phyloP scores from a whole-genome alignment of 345 rosid genomes.

The Rhizophora mangle region DNA sequence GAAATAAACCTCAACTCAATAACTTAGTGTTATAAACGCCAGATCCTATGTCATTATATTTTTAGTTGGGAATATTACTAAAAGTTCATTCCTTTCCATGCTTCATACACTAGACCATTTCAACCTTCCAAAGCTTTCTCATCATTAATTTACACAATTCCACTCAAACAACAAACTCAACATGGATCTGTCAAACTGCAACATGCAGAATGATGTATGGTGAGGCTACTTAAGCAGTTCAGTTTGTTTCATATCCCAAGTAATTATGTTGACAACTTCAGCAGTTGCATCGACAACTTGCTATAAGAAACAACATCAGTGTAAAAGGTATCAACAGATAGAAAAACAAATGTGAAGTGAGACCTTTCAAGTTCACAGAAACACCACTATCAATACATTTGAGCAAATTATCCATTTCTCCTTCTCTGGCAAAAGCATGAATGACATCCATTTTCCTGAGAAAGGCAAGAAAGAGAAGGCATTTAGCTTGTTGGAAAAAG shows the following conservation, averaged over 20 bases:
- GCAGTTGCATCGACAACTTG: background rate
- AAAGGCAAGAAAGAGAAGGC: slow-evolving; percentile 1
- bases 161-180: too few relatives aligned
- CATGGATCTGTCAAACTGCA: too few relatives aligned
- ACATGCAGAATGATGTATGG: too few relatives aligned
- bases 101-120: too few relatives aligned
- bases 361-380: slow-evolving; percentile 67
- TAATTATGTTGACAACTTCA: background rate
- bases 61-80: too few relatives aligned
- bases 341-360: background rate
- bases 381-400: slow-evolving; percentile 71
- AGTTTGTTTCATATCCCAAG: background rate
- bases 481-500: slow-evolving; percentile 5
- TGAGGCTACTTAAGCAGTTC: background rate
- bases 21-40: too few relatives aligned
- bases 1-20: too few relatives aligned
- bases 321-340: background rate
- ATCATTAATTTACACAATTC: too few relatives aligned
- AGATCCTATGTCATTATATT: too few relatives aligned
- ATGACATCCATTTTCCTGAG: slow-evolving; percentile 86
- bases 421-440: slow-evolving; percentile 91
- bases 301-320: background rate
- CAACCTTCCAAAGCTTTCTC: too few relatives aligned
- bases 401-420: slow-evolving; percentile 63
- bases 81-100: too few relatives aligned